Conservation (phyloP, 331 rosid species). For the Prunus yedoensis region DNA sequence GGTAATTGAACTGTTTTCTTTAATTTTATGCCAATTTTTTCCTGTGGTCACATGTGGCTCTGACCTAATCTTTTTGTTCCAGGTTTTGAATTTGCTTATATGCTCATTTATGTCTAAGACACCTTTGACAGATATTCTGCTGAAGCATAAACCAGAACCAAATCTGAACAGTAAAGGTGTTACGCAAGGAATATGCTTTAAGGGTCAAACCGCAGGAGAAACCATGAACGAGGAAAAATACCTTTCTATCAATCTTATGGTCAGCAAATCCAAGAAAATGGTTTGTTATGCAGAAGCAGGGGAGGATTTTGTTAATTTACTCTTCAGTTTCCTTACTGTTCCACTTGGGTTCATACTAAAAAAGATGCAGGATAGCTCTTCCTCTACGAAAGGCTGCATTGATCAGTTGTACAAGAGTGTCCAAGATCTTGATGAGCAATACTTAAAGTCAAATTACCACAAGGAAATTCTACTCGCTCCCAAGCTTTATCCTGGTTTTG, state of each 20-base stretch:
- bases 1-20: not conserved
- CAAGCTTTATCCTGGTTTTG: not conserved
- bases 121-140: not conserved
- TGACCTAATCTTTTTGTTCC: not conserved
- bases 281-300: slow-evolving; percentile 1
- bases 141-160: not conserved
- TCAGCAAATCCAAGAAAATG: not conserved
- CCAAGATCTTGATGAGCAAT: not conserved
- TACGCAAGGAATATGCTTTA: not conserved
- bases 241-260: not conserved
- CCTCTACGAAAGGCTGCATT: not conserved
- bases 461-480: not conserved
- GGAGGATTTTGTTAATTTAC: slow-evolving; percentile 5
- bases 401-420: not conserved
- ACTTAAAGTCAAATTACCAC: not conserved
- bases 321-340: not conserved
- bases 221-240: not conserved
- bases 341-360: not conserved
- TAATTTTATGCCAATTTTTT: not conserved
- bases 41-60: too few species aligned
- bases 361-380: not conserved
- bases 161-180: rapidly evolving
- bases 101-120: not conserved
- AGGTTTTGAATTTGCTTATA: not conserved
- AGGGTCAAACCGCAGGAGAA: not conserved